phyloP scores from a whole-genome alignment of 1,284 basidiomycete genomes.

The Marasmius tenuissimus region DNA sequence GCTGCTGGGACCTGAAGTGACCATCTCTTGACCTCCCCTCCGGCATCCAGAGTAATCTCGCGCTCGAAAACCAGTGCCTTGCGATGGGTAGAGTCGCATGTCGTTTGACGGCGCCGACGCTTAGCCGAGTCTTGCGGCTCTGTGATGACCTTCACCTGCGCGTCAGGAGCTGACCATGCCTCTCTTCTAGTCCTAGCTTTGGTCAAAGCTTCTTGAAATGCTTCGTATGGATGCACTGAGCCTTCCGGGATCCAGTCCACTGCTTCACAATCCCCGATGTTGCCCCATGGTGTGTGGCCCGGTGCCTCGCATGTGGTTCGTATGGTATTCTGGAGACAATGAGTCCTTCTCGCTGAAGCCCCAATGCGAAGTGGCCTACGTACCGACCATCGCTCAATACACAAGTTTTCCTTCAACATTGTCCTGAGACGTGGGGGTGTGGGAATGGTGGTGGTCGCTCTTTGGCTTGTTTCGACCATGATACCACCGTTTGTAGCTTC shows the following conservation, averaged over 20 bases:
- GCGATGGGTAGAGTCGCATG: conserved; percentile 17
- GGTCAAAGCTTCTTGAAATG: conserved; percentile 31
- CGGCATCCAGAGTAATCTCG: conserved; percentile 29
- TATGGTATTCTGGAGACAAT: conserved; percentile 27
- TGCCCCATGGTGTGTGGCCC: conserved; percentile 47
- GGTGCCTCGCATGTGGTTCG: conserved; percentile 31
- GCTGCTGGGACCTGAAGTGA: conserved; percentile 35
- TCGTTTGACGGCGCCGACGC: conserved; percentile 16
- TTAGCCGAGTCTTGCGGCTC: conserved; percentile 8
- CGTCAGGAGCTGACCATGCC: background rate
- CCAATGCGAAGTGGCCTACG: conserved; percentile 21
- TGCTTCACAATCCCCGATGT: conserved; percentile 24
- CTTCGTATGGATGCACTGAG: conserved; percentile 44
- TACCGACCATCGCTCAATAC: conserved; percentile 54
- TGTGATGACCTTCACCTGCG: conserved; percentile 9
- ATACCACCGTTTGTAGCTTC: conserved; percentile 10
- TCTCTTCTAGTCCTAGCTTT: conserved; percentile 17
- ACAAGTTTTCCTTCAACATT: conserved; percentile 50
- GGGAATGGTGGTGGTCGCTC: conserved; percentile 40
- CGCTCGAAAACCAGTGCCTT: conserved; percentile 35
- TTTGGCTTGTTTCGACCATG: background rate
- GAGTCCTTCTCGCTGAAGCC: background rate
- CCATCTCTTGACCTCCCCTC: conserved; percentile 29
- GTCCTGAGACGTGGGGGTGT: conserved; percentile 51
- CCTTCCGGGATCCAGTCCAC: conserved; percentile 52